These are phyloP conservation scores for Chytridiales sp. DNA, from an alignment of 371 early-diverging fungal genomes.

Conservation along the genomic window DNA sequence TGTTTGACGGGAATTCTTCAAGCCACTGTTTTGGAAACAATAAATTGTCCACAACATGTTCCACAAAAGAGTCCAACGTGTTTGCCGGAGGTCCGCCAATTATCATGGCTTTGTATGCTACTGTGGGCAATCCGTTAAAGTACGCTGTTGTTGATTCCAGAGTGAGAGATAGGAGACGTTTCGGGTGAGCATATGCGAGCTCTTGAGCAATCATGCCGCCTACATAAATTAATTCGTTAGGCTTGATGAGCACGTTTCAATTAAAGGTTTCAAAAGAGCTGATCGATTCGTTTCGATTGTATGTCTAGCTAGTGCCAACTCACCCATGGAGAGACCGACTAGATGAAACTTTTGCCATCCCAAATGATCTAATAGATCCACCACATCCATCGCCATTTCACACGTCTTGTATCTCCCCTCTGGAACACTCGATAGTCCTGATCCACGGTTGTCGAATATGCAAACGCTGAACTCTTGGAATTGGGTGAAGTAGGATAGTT, in stretches of 20 bases:
- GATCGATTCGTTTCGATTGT: too few relatives aligned
- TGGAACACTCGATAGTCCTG: conserved; percentile 57
- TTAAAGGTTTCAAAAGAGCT: too few relatives aligned
- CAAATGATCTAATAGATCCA: conserved; percentile 60
- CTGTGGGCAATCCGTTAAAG: conserved; percentile 34
- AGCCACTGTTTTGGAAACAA: conserved; percentile 38
- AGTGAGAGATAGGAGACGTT: conserved; percentile 29
- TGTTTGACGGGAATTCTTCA: conserved; percentile 15
- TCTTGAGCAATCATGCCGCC: conserved; percentile 37
- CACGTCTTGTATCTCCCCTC: conserved; percentile 45
- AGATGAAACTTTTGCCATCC: conserved; percentile 66
- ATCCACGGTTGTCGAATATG: conserved; percentile 79
- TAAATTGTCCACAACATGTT: conserved; percentile 25
- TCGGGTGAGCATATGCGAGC: conserved; percentile 20
- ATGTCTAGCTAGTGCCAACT: not conserved
- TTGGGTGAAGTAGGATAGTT: conserved; percentile 23
- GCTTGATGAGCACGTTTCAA: too few relatives aligned
- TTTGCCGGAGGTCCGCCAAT: conserved; percentile 13
- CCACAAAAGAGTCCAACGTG: conserved; percentile 23
- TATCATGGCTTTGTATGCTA: conserved; percentile 23
- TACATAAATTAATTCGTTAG: not conserved
- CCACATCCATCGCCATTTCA: conserved; percentile 68
- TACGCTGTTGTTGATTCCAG: conserved; percentile 37
- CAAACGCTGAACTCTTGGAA: conserved; percentile 51
- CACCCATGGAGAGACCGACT: conserved; percentile 76